Conservation (phyloP, 257 asterid species). For the Leonotis leonurus region DNA sequence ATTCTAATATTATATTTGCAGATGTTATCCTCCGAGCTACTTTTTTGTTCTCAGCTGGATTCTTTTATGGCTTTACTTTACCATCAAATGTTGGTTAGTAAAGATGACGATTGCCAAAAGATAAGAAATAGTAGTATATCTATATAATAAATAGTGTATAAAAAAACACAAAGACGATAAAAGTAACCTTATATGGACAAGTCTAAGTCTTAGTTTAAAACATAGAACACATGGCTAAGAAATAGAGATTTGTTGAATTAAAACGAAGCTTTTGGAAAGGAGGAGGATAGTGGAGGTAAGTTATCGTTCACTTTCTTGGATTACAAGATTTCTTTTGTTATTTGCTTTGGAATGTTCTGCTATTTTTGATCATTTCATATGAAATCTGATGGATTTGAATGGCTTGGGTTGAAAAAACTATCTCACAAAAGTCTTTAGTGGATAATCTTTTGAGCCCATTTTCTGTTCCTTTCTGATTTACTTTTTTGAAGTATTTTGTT, state of each 20-base stretch:
- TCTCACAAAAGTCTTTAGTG: slow-evolving; percentile 4
- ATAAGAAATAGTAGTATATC: neutral
- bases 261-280: slow-evolving; percentile 20
- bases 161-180: neutral
- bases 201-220: neutral
- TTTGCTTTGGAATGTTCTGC: slow-evolving; percentile 17
- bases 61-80: neutral
- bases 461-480: neutral
- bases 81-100: neutral
- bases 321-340: slow-evolving; percentile 10
- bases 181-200: neutral
- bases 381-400: neutral
- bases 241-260: neutral
- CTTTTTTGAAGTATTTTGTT: slow-evolving; percentile 2
- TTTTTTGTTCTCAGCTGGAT: neutral
- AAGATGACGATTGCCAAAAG: neutral
- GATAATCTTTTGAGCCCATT: neutral
- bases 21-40: neutral
- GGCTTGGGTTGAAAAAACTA: neutral
- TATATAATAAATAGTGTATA: neutral
- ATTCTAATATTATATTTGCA: neutral
- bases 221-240: neutral
- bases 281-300: slow-evolving; percentile 22
- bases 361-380: slow-evolving; percentile 20
- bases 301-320: slow-evolving; percentile 16